phyloP scores from a whole-genome alignment of 495 filamentous ascomycete species.

The Aspergillus sclerotioniger region DNA sequence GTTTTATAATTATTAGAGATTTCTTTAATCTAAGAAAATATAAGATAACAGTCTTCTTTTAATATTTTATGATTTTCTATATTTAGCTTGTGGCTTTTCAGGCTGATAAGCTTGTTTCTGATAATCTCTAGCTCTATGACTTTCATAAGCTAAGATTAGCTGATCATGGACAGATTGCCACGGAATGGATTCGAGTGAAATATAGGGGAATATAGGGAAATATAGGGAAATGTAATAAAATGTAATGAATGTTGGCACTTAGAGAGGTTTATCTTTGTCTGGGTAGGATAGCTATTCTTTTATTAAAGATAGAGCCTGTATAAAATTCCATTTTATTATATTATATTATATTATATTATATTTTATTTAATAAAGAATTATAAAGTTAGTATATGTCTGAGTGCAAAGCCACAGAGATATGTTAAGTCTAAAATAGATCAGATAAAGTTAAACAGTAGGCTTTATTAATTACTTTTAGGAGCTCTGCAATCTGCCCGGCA shows the following conservation, averaged over 20 bases:
- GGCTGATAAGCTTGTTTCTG: neutral
- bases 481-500: neutral
- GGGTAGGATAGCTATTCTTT: neutral
- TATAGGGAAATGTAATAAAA: conserved; percentile 1
- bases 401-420: conserved; percentile 1
- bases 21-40: conserved; percentile 2
- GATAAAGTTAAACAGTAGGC: neutral
- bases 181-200: conserved; percentile 3
- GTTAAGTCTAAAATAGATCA: conserved; percentile 1
- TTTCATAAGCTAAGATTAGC: conserved; percentile 1
- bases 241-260: conserved; percentile 2
- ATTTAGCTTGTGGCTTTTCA: conserved; percentile 4
- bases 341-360: conserved; percentile 2
- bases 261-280: neutral
- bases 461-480: neutral
- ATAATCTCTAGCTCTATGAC: conserved; percentile 4
- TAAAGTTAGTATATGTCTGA: neutral
- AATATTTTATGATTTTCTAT: conserved; percentile 1
- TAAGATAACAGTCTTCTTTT: conserved; percentile 1
- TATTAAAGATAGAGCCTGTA: neutral
- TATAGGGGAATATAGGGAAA: neutral
- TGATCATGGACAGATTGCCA: conserved; percentile 4
- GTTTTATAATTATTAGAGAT: neutral
- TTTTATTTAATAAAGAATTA: neutral
- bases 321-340: conserved; percentile 2